A percentile compares a stretch with the other conserved stretches of the same genome.
These are phyloP conservation scores for Cercophora sp. DNA, from an alignment of 495 filamentous ascomycete species.

Conservation along the genomic window DNA sequence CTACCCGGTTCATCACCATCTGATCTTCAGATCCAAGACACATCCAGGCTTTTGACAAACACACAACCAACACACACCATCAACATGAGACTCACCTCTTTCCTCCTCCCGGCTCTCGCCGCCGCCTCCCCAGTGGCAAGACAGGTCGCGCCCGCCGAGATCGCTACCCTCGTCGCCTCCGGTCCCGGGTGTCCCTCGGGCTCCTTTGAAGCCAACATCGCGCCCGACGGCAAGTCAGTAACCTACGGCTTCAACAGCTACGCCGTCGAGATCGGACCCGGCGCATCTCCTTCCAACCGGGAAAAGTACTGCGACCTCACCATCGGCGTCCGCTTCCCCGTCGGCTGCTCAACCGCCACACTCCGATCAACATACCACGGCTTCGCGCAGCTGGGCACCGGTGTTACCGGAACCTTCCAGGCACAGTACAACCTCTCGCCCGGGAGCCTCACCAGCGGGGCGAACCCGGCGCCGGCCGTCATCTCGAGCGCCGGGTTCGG, in stretches of 20 bases:
- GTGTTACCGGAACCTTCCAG: constrained; percentile 6
- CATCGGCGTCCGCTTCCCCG: neutral
- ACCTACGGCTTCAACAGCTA: constrained; percentile 3
- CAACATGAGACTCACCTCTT: neutral
- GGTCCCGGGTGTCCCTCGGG: neutral
- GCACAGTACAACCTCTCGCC: constrained; percentile 9
- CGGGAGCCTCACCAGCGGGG: neutral
- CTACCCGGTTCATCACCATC: neutral
- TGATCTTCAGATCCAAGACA: neutral
- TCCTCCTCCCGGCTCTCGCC: neutral
- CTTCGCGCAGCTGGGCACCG: neutral
- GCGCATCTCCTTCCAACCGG: neutral
- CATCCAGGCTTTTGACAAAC: no score
- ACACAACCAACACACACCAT: neutral
- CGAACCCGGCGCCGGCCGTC: neutral
- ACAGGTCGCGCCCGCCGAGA: neutral
- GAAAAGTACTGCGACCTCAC: constrained; percentile 5
- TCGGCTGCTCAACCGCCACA: constrained; percentile 5
- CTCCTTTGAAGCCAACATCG: neutral
- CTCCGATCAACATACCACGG: neutral
- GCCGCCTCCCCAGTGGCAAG: neutral
- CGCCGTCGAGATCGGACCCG: neutral
- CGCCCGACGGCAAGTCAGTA: neutral
- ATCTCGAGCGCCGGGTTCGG: neutral
- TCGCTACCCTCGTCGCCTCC: neutral